Evolutionary conservation across 805 yeast genomes (phyloP).

Genomic region (Wickerhamiella hasegawae): DNA sequence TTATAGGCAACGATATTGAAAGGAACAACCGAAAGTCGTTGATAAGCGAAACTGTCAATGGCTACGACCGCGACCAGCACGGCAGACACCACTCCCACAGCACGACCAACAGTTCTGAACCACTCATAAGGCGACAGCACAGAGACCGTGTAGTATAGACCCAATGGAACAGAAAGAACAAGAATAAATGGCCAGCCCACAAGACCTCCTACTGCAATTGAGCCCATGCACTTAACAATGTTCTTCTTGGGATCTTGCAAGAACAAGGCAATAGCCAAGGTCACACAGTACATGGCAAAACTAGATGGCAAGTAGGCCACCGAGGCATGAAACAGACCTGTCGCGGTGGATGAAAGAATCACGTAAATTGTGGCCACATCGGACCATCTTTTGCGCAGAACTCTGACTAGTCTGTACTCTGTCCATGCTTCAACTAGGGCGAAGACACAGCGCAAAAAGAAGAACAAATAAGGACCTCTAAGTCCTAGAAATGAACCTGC

Average conservation of each 20-base stretch:
- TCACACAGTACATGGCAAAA: conserved; percentile 41
- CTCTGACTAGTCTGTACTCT: conserved; percentile 37
- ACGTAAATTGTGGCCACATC: conserved; percentile 41
- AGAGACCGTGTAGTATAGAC: conserved; percentile 20
- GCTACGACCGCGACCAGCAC: conserved; percentile 18
- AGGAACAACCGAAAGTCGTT: conserved; percentile 49
- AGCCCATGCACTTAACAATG: conserved; percentile 17
- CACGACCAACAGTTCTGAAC: conserved; percentile 6
- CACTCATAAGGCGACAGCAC: conserved; percentile 12
- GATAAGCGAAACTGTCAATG: conserved; percentile 40
- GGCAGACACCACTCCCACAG: not conserved
- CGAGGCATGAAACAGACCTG: conserved; percentile 84
- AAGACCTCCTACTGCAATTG: conserved; percentile 51
- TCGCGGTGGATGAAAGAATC: conserved; percentile 41
- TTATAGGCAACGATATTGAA: conserved; percentile 72
- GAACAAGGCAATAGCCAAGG: conserved; percentile 15
- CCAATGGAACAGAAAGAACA: conserved; percentile 46
- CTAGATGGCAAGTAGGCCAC: conserved; percentile 75
- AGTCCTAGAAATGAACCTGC: conserved; percentile 11
- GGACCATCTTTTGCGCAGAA: conserved; percentile 24
- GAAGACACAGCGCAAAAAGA: conserved; percentile 32
- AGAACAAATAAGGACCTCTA: conserved; percentile 27
- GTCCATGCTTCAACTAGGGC: conserved; percentile 28
- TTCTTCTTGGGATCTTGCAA: conserved; percentile 5
- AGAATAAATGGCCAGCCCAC: conserved; percentile 87